phyloP scores from a whole-genome alignment of 2,329 filamentous ascomycete genomes.

The Cytospora schulzeri region DNA sequence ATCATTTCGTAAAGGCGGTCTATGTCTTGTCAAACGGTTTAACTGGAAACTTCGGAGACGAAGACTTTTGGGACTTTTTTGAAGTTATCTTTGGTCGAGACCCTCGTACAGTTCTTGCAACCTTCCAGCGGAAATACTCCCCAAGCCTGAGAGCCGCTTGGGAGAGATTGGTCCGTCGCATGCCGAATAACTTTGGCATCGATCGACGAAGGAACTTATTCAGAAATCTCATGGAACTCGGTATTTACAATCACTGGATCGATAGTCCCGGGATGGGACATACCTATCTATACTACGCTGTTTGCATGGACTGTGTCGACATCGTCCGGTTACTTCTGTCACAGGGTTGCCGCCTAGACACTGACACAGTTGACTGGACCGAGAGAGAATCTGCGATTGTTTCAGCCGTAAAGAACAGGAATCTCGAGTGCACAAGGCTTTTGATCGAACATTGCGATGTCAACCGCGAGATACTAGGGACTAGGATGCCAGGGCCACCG shows the following conservation, averaged over 20 bases:
- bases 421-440: background rate
- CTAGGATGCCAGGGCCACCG: no score
- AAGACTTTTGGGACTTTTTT: background rate
- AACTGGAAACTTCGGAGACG: background rate
- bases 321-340: background rate
- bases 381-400: background rate
- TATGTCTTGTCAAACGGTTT: background rate
- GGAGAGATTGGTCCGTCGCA: background rate
- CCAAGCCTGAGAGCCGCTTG: background rate
- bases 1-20: background rate
- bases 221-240: background rate
- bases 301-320: background rate
- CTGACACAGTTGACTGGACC: no score
- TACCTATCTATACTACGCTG: background rate
- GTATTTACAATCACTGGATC: background rate
- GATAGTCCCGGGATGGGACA: background rate
- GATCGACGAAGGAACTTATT: background rate
- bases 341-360: background rate
- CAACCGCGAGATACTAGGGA: no score
- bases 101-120: background rate
- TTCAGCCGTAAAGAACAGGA: background rate
- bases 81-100: background rate
- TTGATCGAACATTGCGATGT: constrained; percentile 1
- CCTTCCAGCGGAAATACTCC: background rate
- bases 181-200: no score